phyloP scores from a whole-genome alignment of 2,329 filamentous ascomycete genomes.

The Magnaporthiopsis incrustans region DNA sequence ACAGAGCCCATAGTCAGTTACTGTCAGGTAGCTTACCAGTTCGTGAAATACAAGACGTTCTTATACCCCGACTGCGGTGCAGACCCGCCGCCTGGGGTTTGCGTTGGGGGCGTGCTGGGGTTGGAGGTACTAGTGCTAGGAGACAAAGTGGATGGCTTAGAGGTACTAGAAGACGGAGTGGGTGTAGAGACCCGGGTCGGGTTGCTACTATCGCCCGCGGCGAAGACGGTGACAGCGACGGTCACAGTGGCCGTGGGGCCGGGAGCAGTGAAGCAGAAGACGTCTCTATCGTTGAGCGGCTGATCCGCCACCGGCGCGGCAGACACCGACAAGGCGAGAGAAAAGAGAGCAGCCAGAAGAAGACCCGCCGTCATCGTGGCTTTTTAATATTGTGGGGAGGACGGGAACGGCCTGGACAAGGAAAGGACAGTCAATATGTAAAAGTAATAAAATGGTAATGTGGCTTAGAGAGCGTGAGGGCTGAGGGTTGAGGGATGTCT shows the following conservation, averaged over 20 bases:
- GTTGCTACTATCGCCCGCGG: neutral
- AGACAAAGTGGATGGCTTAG: neutral
- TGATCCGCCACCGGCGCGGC: constrained; percentile 4
- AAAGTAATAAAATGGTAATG: neutral
- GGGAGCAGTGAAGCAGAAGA: constrained; percentile 11
- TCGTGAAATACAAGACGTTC: constrained; percentile 40
- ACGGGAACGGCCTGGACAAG: neutral
- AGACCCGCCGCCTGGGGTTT: neutral
- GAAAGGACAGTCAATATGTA: neutral
- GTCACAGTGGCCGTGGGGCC: constrained; percentile 1
- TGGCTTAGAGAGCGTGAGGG: neutral
- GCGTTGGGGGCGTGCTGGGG: no score
- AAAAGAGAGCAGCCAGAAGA: neutral
- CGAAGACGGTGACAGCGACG: constrained; percentile 1
- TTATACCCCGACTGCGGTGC: constrained; percentile 2
- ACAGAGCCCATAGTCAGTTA: no score
- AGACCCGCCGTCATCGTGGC: constrained; percentile 4
- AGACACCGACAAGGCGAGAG: neutral
- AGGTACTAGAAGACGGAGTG: neutral
- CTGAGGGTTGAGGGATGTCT: neutral
- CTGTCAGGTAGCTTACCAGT: constrained; percentile 33
- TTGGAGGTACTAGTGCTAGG: neutral
- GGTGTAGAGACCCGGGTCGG: neutral
- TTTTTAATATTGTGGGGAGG: neutral
- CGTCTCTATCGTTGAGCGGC: constrained; percentile 28